Conservation (phyloP, 75 land plant genomes). For the Gnetum montanum region DNA sequence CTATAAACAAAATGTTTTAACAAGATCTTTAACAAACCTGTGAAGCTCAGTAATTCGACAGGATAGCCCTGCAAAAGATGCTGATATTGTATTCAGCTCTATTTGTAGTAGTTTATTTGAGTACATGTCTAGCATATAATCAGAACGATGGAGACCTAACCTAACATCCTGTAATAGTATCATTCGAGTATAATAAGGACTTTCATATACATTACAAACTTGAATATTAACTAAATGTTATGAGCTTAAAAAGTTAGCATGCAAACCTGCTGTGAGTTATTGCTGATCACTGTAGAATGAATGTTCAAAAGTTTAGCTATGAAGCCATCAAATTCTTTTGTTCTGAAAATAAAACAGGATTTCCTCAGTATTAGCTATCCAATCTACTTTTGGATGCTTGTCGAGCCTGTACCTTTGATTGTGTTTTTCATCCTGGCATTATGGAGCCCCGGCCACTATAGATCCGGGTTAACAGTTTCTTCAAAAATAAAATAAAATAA, state of each 20-base stretch:
- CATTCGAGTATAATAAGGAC: background rate
- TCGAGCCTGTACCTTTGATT: no score
- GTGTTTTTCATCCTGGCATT: no score
- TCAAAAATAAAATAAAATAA: no score
- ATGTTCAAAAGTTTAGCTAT: conserved; percentile 83
- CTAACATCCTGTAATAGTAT: conserved; percentile 57
- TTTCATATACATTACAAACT: no score
- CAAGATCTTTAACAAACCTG: conserved; percentile 55
- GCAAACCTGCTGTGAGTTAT: conserved; percentile 65
- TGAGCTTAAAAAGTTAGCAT: background rate
- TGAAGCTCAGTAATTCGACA: conserved; percentile 65
- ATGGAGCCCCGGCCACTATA: no score
- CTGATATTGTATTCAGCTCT: conserved; percentile 94
- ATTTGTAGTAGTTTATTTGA: conserved; percentile 86
- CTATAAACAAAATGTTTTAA: no score
- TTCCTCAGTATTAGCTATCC: no score
- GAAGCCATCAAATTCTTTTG: conserved; percentile 74
- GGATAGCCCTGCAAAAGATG: conserved; percentile 86
- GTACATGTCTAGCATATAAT: conserved; percentile 90
- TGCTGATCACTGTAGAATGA: conserved; percentile 57
- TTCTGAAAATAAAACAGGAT: conserved; percentile 51
- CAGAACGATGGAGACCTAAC: conserved; percentile 92
- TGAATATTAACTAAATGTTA: background rate
- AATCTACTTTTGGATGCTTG: no score
- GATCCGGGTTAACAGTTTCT: no score